phyloP scores from a whole-genome alignment of 2,329 filamentous ascomycete genomes.

The Aspergillus cejpii region DNA sequence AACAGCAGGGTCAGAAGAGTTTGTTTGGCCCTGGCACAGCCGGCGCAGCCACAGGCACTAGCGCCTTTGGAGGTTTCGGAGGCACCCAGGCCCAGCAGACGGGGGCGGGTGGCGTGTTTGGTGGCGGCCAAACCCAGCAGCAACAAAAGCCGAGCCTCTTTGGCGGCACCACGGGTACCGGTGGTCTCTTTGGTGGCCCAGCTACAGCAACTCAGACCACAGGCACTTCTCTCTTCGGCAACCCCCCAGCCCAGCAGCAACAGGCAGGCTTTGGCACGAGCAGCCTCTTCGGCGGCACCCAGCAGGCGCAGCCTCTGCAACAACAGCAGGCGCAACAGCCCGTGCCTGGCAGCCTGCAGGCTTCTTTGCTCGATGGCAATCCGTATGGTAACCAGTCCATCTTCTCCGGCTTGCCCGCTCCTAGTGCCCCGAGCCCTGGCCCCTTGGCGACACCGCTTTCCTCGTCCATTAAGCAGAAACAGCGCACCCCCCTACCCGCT shows the following conservation, averaged over 20 bases:
- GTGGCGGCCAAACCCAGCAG: conserved; percentile 43
- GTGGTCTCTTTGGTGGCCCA: conserved; percentile 43
- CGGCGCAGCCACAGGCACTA: conserved; percentile 21
- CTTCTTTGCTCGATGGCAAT: conserved; percentile 73
- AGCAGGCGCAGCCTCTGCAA: conserved; percentile 49
- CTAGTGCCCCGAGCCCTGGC: conserved; percentile 65
- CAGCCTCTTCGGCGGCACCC: conserved; percentile 50
- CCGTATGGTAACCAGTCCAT: conserved; percentile 86
- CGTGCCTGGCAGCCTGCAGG: conserved; percentile 52
- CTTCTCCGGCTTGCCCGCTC: conserved; percentile 64
- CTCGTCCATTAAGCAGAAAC: conserved; percentile 67
- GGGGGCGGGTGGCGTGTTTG: conserved; percentile 40
- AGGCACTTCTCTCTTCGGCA: conserved; percentile 55
- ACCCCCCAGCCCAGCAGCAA: conserved; percentile 34
- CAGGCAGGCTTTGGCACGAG: conserved; percentile 31
- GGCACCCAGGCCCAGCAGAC: conserved; percentile 40
- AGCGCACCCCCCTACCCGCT: conserved; percentile 72
- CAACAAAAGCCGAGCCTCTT: conserved; percentile 54
- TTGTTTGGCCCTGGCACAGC: conserved; percentile 40
- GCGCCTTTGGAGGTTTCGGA: conserved; percentile 38
- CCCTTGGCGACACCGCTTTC: conserved; percentile 86
- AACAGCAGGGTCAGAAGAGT: conserved; percentile 31
- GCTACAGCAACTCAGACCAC: conserved; percentile 21
- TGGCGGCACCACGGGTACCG: conserved; percentile 38
- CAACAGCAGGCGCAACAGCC: conserved; percentile 42